phyloP scores from a whole-genome alignment of 2,329 filamentous ascomycete species.

The Rugonectria rugulosa region DNA sequence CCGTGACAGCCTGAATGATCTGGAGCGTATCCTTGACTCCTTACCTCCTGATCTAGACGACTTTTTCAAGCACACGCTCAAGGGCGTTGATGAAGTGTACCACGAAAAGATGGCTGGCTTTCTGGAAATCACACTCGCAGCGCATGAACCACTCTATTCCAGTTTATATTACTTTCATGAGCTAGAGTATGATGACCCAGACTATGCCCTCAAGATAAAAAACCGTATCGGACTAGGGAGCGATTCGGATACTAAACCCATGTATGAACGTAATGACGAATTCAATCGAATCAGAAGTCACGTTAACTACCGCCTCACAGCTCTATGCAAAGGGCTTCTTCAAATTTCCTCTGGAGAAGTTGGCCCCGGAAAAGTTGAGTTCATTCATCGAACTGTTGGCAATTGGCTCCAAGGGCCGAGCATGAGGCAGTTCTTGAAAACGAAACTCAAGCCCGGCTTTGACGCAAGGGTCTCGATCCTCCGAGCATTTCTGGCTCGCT shows the following conservation, averaged over 20 bases:
- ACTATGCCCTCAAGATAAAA: slow-evolving; percentile 7
- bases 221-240: too few species aligned
- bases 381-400: background rate
- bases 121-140: slow-evolving; percentile 10
- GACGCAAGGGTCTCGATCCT: background rate
- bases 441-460: background rate
- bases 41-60: slow-evolving; percentile 19
- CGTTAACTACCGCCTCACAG: background rate
- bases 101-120: slow-evolving; percentile 7
- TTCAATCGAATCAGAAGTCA: background rate
- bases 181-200: slow-evolving; percentile 5
- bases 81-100: slow-evolving; percentile 3
- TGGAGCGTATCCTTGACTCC: slow-evolving; percentile 1
- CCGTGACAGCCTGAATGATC: slow-evolving; percentile 6
- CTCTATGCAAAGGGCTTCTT: background rate
- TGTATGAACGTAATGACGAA: background rate
- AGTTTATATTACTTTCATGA: slow-evolving; percentile 15
- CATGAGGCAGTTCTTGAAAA: background rate
- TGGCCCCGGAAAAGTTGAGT: background rate
- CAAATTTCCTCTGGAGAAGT: too few species aligned
- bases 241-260: too few species aligned
- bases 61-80: slow-evolving; percentile 19
- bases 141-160: background rate
- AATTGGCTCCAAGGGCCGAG: background rate
- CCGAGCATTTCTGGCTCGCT: background rate